Conservation (phyloP, 2,329 filamentous ascomycete genomes). For the Monilinia polystroma region DNA sequence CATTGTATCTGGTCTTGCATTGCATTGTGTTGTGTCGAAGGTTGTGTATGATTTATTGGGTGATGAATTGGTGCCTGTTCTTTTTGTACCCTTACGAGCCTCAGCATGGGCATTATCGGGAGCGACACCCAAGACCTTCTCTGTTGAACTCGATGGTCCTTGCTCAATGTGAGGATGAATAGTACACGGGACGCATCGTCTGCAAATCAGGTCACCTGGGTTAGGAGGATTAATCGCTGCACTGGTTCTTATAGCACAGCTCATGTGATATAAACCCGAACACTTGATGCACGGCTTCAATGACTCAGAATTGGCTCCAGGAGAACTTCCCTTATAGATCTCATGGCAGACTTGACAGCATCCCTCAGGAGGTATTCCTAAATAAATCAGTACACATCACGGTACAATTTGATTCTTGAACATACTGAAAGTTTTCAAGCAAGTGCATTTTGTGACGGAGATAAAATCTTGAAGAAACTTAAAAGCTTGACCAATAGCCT, state of each 20-base stretch:
- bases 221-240: background rate
- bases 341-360: constrained; percentile 1
- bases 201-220: background rate
- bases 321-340: background rate
- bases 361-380: background rate
- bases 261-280: background rate
- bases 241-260: background rate
- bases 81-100: too few species aligned
- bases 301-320: background rate
- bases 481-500: background rate
- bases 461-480: background rate
- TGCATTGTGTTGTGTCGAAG: background rate
- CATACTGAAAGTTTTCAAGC: constrained; percentile 3
- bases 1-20: background rate
- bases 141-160: background rate
- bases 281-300: background rate
- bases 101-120: too few species aligned
- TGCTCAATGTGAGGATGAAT: background rate
- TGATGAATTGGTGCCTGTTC: background rate
- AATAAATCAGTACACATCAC: background rate
- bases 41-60: background rate
- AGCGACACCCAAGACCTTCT: background rate
- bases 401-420: background rate
- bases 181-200: background rate
- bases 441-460: background rate